These are phyloP conservation scores for Phytophthora chlamydospora DNA, from an alignment of 352 stramenopile genomes.

Conservation along the genomic window DNA sequence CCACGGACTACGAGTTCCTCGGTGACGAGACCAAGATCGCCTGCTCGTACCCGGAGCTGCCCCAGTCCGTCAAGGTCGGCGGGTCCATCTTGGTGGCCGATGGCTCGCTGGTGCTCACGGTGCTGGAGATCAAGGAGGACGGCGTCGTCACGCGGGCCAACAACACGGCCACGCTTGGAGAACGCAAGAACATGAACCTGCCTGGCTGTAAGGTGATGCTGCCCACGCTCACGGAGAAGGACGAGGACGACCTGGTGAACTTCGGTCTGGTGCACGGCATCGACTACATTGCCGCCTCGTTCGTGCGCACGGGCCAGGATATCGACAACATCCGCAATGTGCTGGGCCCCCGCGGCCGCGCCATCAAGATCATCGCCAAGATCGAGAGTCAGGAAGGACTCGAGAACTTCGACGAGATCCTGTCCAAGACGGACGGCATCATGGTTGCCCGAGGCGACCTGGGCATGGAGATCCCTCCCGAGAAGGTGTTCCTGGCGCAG, in stretches of 20 bases:
- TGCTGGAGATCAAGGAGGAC: conserved; percentile 82
- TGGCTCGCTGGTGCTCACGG: conserved; percentile 92
- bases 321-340: conserved; percentile 96
- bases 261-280: conserved; percentile 96
- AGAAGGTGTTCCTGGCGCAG: conserved; percentile 99
- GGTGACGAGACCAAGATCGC: conserved; percentile 40
- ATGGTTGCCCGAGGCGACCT: conserved; percentile 99
- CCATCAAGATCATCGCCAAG: conserved; percentile 98
- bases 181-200: conserved; percentile 97
- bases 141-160: conserved; percentile 75
- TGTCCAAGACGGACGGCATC: conserved; percentile 97
- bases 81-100: conserved; percentile 95
- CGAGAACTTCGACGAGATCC: conserved; percentile 96
- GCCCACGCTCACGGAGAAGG: conserved; percentile 93
- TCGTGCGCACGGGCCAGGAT: conserved; percentile 96
- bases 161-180: conserved; percentile 88
- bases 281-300: conserved; percentile 98
- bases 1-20: conserved; percentile 54
- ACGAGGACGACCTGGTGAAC: conserved; percentile 94
- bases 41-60: conserved; percentile 94
- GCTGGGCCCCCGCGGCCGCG: conserved; percentile 81
- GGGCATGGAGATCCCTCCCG: conserved; percentile 97
- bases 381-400: conserved; percentile 99
- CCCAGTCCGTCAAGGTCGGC: conserved; percentile 91
- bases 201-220: conserved; percentile 92